Percentiles rank a stretch among this genome's conserved stretches.
Evolutionary conservation across 2,329 filamentous ascomycete species (phyloP).

Genomic region (Magnaporthiopsis poae): DNA sequence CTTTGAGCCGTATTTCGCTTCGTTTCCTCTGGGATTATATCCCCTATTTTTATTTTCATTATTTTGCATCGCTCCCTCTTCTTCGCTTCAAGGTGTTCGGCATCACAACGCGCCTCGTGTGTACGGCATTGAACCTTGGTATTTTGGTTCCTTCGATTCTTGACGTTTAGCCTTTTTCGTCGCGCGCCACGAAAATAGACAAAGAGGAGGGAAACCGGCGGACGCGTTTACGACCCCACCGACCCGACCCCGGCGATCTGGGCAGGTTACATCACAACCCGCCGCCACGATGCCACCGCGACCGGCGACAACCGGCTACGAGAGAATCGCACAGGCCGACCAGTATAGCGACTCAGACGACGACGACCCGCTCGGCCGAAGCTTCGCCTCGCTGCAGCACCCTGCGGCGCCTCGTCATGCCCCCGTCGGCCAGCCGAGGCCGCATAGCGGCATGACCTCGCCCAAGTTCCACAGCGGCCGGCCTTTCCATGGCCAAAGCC

Average conservation of each 20-base stretch:
- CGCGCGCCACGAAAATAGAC: no score
- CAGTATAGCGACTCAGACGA: conserved; percentile 61
- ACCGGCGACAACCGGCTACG: conserved; percentile 71
- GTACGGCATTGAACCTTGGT: neutral
- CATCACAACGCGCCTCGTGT: neutral
- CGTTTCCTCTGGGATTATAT: neutral
- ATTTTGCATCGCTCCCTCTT: neutral
- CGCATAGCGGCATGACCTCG: conserved; percentile 50
- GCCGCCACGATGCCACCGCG: conserved; percentile 50
- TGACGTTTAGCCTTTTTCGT: neutral
- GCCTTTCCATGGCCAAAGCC: conserved; percentile 5
- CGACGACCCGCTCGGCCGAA: conserved; percentile 46
- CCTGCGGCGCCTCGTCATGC: conserved; percentile 52
- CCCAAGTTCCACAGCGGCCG: conserved; percentile 32
- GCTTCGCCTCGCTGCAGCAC: conserved; percentile 43
- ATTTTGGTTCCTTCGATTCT: neutral
- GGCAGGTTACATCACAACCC: neutral
- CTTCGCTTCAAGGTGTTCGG: neutral
- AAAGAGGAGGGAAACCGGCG: neutral
- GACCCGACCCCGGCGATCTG: neutral
- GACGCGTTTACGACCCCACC: neutral
- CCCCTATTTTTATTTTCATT: neutral
- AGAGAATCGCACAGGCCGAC: conserved; percentile 73
- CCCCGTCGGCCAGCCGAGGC: conserved; percentile 50
- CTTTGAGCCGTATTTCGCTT: neutral